phyloP scores from a whole-genome alignment of 805 yeast genomes.

The Ascoidea asiatica region DNA sequence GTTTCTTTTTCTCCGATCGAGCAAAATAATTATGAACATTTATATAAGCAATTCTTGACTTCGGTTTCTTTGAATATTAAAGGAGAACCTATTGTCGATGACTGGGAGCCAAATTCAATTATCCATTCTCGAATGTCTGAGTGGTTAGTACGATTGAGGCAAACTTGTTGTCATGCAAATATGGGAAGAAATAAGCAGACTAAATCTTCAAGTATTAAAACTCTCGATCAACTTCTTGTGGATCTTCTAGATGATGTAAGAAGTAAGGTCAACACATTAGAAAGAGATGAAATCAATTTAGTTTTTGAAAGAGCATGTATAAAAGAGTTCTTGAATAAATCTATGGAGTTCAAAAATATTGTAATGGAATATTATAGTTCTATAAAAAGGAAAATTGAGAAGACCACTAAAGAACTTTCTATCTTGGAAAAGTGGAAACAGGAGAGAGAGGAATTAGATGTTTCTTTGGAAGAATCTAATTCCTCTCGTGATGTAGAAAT shows the following conservation, averaged over 20 bases:
- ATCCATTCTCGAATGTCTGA: slow-evolving; percentile 36
- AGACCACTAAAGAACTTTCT: slow-evolving; percentile 7
- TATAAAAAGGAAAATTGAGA: slow-evolving; percentile 2
- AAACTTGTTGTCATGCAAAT: slow-evolving; percentile 75
- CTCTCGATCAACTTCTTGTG: slow-evolving; percentile 51
- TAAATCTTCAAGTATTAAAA: slow-evolving; percentile 13
- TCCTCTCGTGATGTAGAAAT: background rate
- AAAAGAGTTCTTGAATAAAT: slow-evolving; percentile 29
- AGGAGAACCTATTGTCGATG: slow-evolving; percentile 34
- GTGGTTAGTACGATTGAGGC: slow-evolving; percentile 62
- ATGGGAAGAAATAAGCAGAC: slow-evolving; percentile 13
- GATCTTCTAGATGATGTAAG: slow-evolving; percentile 48
- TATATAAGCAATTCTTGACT: slow-evolving; percentile 43
- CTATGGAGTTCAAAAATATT: background rate
- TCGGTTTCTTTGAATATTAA: slow-evolving; percentile 39
- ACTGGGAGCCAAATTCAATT: slow-evolving; percentile 32
- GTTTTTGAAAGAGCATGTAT: slow-evolving; percentile 56
- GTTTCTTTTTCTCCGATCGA: slow-evolving; percentile 76
- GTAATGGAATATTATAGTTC: background rate
- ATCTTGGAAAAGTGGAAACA: slow-evolving; percentile 8
- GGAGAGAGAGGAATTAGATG: slow-evolving; percentile 11
- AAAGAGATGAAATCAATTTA: slow-evolving; percentile 31
- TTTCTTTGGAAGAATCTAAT: slow-evolving; percentile 11
- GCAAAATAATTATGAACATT: slow-evolving; percentile 63
- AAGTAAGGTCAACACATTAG: slow-evolving; percentile 31